phyloP scores from a whole-genome alignment of 139 green algal species.

The Diplosphaera chodatii region DNA sequence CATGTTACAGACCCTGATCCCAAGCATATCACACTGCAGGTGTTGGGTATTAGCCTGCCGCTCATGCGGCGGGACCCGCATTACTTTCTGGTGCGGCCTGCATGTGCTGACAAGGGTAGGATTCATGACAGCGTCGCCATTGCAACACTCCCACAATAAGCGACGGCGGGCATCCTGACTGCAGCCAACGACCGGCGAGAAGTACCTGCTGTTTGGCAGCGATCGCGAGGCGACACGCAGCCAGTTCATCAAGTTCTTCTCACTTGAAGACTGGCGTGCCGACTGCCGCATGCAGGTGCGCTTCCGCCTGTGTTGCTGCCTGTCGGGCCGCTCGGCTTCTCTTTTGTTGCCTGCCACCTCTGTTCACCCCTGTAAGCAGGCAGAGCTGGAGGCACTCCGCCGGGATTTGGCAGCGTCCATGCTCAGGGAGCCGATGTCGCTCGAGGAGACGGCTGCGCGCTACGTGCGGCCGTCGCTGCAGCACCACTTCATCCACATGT shows the following conservation, averaged over 20 bases:
- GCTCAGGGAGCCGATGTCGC: slow-evolving; percentile 27
- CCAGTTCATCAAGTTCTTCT: slow-evolving; percentile 53
- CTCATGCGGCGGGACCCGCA: slow-evolving; percentile 40
- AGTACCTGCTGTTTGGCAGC: slow-evolving; percentile 38
- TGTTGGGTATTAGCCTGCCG: slow-evolving; percentile 29
- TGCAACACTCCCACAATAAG: too few relatives aligned
- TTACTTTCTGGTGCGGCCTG: too few relatives aligned
- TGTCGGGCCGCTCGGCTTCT: too few relatives aligned
- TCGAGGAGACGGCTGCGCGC: slow-evolving; percentile 47
- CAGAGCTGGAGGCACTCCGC: slow-evolving; percentile 32
- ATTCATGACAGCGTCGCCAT: too few relatives aligned
- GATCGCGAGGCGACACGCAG: slow-evolving; percentile 13
- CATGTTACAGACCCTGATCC: too few relatives aligned
- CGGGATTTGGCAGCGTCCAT: slow-evolving; percentile 33
- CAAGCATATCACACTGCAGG: too few relatives aligned
- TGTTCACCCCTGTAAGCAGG: slow-evolving; percentile 15
- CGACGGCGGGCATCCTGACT: too few relatives aligned
- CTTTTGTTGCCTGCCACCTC: too few relatives aligned
- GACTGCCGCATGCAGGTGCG: slow-evolving; percentile 31
- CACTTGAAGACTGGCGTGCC: slow-evolving; percentile 45
- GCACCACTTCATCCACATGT: slow-evolving; percentile 40
- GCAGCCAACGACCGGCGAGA: slow-evolving; percentile 41
- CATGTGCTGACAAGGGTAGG: too few relatives aligned
- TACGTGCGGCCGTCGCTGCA: slow-evolving; percentile 37
- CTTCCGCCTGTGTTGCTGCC: too few relatives aligned